Percentiles rank a stretch among this genome's conserved stretches.
These are phyloP conservation scores for Solanum lycopersicoides DNA, from an alignment of 257 asterid genomes.

Conservation along the genomic window DNA sequence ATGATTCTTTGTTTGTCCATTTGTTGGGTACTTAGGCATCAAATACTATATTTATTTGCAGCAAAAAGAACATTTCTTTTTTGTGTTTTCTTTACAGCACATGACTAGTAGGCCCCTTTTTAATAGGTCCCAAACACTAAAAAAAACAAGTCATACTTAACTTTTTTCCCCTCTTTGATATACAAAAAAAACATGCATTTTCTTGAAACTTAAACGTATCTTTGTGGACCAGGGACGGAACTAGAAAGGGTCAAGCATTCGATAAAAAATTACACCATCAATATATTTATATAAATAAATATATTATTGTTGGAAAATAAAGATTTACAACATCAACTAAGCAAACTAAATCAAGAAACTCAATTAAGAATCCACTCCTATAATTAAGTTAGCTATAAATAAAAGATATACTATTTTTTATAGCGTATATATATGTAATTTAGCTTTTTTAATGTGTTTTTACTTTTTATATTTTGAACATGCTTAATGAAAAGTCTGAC, in stretches of 20 bases:
- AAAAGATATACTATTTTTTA: not conserved
- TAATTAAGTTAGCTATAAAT: not conserved
- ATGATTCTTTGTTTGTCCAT: conserved; percentile 2
- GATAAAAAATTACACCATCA: not conserved
- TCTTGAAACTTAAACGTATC: conserved; percentile 43
- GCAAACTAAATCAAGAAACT: not conserved
- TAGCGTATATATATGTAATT: too few relatives aligned
- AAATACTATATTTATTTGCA: not conserved
- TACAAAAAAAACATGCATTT: conserved; percentile 5
- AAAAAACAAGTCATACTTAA: not conserved
- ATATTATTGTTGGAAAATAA: not conserved
- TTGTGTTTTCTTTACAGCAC: not conserved
- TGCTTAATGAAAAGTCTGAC: too few relatives aligned
- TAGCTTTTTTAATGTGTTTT: not conserved
- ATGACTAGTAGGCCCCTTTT: conserved; percentile 3
- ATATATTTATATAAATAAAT: too few relatives aligned
- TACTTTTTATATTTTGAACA: not conserved
- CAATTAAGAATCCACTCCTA: not conserved
- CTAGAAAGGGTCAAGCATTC: not conserved
- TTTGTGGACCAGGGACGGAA: conserved; percentile 21
- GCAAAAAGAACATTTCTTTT: not conserved
- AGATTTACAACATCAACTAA: not conserved
- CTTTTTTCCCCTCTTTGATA: not conserved
- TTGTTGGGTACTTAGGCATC: conserved; percentile 2
- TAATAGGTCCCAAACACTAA: conserved; percentile 31